Evolutionary conservation across 345 rosid species (phyloP).

Genomic region (Mercurialis annua): DNA sequence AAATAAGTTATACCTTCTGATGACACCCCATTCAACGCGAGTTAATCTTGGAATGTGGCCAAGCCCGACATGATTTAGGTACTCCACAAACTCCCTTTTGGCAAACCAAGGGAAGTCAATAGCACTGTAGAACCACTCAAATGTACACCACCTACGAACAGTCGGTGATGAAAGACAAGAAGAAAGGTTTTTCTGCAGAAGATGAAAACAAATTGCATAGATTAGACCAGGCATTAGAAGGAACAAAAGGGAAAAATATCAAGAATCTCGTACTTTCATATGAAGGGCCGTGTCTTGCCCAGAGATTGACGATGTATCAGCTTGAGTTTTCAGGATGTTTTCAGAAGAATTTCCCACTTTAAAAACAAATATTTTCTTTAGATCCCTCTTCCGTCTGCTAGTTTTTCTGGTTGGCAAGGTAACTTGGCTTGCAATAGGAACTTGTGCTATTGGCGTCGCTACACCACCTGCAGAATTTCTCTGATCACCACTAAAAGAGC

Average conservation of each 20-base stretch:
- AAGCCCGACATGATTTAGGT: slow-evolving; percentile 35
- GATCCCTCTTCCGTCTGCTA: slow-evolving; percentile 64
- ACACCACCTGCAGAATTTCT: slow-evolving; percentile 37
- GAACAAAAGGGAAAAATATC: not conserved
- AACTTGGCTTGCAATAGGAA: slow-evolving; percentile 41
- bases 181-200: slow-evolving; percentile 24
- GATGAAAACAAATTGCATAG: not conserved
- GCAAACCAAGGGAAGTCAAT: slow-evolving; percentile 40
- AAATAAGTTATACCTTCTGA: slow-evolving; percentile 23
- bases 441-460: slow-evolving; percentile 34
- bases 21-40: slow-evolving; percentile 36
- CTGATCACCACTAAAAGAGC: slow-evolving; percentile 36
- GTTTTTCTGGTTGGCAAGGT: slow-evolving; percentile 37
- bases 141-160: slow-evolving; percentile 29
- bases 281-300: slow-evolving; percentile 34
- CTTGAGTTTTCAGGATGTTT: slow-evolving; percentile 35
- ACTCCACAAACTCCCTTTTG: slow-evolving; percentile 35
- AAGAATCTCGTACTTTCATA: slow-evolving; percentile 34
- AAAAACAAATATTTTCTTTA: slow-evolving; percentile 39
- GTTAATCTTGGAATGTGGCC: slow-evolving; percentile 30
- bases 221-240: not conserved
- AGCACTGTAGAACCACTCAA: slow-evolving; percentile 37
- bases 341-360: slow-evolving; percentile 43
- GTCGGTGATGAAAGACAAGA: slow-evolving; percentile 22
- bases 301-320: slow-evolving; percentile 32